Evolutionary conservation across 2,329 filamentous ascomycete species (phyloP), one percentile per base, ranked within the genome.

Genomic region (Aspergillus fumigatiaffinis): DNA sequence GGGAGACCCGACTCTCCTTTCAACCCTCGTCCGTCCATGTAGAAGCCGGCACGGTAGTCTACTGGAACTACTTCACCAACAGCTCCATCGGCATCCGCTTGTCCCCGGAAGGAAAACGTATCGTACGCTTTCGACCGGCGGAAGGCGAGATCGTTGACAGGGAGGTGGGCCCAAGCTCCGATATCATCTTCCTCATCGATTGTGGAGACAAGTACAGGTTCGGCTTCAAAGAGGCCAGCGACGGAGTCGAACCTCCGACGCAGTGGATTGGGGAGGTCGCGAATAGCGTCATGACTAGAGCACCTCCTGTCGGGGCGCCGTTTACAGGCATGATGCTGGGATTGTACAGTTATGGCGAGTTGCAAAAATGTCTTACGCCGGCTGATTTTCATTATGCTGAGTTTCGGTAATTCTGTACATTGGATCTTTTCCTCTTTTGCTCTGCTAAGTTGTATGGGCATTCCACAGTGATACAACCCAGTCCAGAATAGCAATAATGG

Each of bases 31-130:
- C 72, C 3, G 47, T 65, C 3, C 71, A 76, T 1, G 77, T 78
- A 2, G 83, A 85, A 69, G 82, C 83, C 0, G 83, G 83, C 0
- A 71, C 79, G 0, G 79, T 80, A 0, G 65, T 84, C 0, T 85
- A 80, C 77, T 83, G 81, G 79, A 83, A 78, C 49, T 78, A 82
- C 46, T 76, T 75, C 59, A 78, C 77, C 0, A 76, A 77, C 53
- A 73, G 69, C 50, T 77, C 72, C 35, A 71, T 81, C 2, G 79
- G 79, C 0, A 68, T 81, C 14, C 61, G 68, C 17, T 32, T 66
- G 8, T 55, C 67, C 53, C 50, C 44, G 21, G 50, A 58, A 38
- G 29, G 59, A 17, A 20, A 58, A 41, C 57, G 68, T 32, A 58
- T 71, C 5, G 55, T 74, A 17, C 62, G 67, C 14, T 69, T 72